Evolutionary conservation across 441 rosid species (phyloP), one percentile per base, ranked within the genome.

Genomic region (Erysimum cheiri): DNA sequence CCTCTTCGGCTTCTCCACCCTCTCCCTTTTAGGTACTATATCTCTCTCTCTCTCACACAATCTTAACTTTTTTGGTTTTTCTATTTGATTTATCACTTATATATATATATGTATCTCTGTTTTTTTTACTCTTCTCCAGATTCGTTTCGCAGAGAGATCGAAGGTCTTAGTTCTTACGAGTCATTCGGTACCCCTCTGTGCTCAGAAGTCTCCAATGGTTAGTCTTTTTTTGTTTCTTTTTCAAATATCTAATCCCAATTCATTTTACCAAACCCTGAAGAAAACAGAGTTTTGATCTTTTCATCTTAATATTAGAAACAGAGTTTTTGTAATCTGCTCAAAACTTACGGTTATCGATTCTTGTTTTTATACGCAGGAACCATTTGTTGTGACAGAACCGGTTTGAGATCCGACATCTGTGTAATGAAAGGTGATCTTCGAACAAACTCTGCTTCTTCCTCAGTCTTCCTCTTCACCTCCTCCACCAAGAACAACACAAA

Each of bases 391-490:
- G 98, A 94, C 66, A 86, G 96, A 69, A 90, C 83, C 46, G 78
- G 93, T 71, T 36, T 70, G 32, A 89, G 98, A 24, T 66, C 91
- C 0, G 97, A 94, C 60, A 43, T 89, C 5, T 94, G 98, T 81
- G 44, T 81, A 47, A 90, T 94, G 93, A 88, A 80, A 82, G 97
- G 98, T 55, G 98, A 94, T 70, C 69, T 91, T 15, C 83, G 98
- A 67, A 88, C 93, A 47, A 80, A 77, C 66, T 81, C 90, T 50
- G 40, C 85, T 46, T 85, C 92, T 66, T 87, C 92, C 32, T 85
- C 96, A 4, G n/a, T 94, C 77, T 80, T 85, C 71, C 82, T 90
- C 33, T 87, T 86, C 71, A 74, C 74, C 15, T 65, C 91, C 24
- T 22, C 49, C 53, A 64, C 47, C 53, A 64, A 63, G 29, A 50